Percentiles rank a stretch among this genome's conserved stretches.
Evolutionary conservation across 2,329 filamentous ascomycete species (phyloP).

Genomic region (Zasmidium angulare): DNA sequence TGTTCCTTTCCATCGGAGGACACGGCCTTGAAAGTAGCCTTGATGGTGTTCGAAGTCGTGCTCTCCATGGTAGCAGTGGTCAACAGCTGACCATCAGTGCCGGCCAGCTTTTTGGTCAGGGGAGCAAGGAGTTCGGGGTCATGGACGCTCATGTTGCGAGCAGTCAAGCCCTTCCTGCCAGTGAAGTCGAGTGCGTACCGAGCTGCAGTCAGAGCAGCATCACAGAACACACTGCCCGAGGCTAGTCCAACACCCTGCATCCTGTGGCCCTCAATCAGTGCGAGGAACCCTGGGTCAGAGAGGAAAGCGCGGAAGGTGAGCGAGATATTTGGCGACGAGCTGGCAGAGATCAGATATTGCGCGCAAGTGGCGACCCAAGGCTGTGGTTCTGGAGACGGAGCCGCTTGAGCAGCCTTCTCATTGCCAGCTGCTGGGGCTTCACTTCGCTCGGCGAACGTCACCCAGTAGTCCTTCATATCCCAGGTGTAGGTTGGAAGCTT

Average conservation of each 20-base stretch:
- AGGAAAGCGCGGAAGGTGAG: constrained; percentile 44
- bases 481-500: constrained; percentile 48
- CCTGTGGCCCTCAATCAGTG: constrained; percentile 47
- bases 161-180: background rate
- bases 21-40: constrained; percentile 9
- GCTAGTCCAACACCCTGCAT: constrained; percentile 40
- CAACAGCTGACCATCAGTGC: no score
- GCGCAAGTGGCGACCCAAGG: background rate
- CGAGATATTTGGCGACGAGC: no score
- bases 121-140: constrained; percentile 13
- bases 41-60: background rate
- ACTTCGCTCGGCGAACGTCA: constrained; percentile 32
- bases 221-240: constrained; percentile 40
- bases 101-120: constrained; percentile 5
- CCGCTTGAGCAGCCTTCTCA: no score
- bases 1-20: constrained; percentile 13
- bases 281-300: constrained; percentile 39
- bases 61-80: constrained; percentile 11
- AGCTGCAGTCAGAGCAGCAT: constrained; percentile 36
- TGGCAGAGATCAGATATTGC: no score
- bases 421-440: constrained; percentile 19
- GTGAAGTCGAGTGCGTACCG: constrained; percentile 20
- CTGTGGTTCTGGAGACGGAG: constrained; percentile 26
- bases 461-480: constrained; percentile 38
- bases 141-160: background rate